Evolutionary conservation across 1,284 basidiomycete genomes (phyloP).

Genomic region (Xerocomus amazonicus): DNA sequence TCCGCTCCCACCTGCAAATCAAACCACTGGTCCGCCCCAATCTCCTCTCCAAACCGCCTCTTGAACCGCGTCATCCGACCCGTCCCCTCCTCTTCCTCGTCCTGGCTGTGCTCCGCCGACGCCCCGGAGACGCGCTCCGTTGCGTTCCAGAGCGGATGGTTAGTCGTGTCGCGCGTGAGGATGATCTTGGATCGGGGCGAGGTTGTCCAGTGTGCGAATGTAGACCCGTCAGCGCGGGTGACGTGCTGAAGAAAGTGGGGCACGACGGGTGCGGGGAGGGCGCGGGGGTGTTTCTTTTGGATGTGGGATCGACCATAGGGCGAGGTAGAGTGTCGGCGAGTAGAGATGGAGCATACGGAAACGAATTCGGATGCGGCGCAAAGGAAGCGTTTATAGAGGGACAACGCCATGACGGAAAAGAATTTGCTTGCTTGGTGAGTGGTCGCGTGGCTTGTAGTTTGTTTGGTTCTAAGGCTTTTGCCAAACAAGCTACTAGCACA

Average conservation of each 20-base stretch:
- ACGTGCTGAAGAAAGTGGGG: conserved; percentile 82
- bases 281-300: conserved; percentile 60
- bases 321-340: conserved; percentile 56
- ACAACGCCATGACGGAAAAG: conserved; percentile 7
- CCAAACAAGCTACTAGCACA: conserved; percentile 14
- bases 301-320: conserved; percentile 77
- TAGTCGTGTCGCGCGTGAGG: conserved; percentile 80
- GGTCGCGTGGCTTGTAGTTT: conserved; percentile 3
- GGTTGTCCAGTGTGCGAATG: conserved; percentile 82
- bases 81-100: conserved; percentile 63
- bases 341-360: conserved; percentile 3
- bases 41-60: conserved; percentile 65
- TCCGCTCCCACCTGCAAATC: conserved; percentile 24
- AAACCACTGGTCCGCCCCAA: conserved; percentile 39
- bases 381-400: conserved; percentile 13
- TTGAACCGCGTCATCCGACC: conserved; percentile 81
- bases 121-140: conserved; percentile 46
- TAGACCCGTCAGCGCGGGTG: conserved; percentile 81
- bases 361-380: background rate
- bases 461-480: conserved; percentile 21
- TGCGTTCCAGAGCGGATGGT: conserved; percentile 79
- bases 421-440: too few relatives aligned
- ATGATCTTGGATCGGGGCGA: conserved; percentile 73
- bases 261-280: conserved; percentile 75
- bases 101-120: conserved; percentile 60